Evolutionary conservation across 75 land plant species (phyloP), one percentile per base, ranked within the genome.

Genomic region (Cunninghamia lanceolata): DNA sequence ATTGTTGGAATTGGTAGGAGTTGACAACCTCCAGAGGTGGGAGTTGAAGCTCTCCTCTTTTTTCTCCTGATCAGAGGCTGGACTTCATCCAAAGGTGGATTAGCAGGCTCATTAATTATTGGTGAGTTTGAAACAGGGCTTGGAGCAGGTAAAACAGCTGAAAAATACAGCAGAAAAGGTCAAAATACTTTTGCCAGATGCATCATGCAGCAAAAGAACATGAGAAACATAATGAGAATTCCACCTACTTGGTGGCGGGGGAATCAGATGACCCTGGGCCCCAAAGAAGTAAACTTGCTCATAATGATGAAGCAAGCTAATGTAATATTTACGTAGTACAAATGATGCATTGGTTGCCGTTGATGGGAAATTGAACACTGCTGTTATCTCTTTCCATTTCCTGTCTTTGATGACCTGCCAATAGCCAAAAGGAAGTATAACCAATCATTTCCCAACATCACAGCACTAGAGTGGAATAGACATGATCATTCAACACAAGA

Each of bases 341-440:
- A 83, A 89, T 19, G 91, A 91, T 30, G 91, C 91, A 86, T 83
- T 91, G 50, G 91, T 89, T 21, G 74, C 82, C 0, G 91, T 91
- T 19, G 82, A 19, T 35, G 91, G 91, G 40, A 89, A 91, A 53
- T 85, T 88, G 80, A 91, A 91, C 2, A 78, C 87, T 34, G 86
- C 74, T 34, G 84, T 85, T 34, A 91, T 88, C 9, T 91, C 92
- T 75, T 81, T 83, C 92, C 92, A 91, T 76, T 82, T 85, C 40
- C 89, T 87, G 28, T 89, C 89, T 19, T 68, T 86, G 35, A 89
- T 87, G n/a, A 91, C 92, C 92, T 91, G 85, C 39, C 34, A 70
- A 86, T 97, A 34, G 34, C 36, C 75, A 73, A 11, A 73, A 34
- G 75, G 75, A 30, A 73, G 36, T 73, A 3, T 73, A 14, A 73